These are phyloP conservation scores for Triticum timopheevii DNA, from an alignment of 176 grass and related monocot genomes.

Conservation along the genomic window DNA sequence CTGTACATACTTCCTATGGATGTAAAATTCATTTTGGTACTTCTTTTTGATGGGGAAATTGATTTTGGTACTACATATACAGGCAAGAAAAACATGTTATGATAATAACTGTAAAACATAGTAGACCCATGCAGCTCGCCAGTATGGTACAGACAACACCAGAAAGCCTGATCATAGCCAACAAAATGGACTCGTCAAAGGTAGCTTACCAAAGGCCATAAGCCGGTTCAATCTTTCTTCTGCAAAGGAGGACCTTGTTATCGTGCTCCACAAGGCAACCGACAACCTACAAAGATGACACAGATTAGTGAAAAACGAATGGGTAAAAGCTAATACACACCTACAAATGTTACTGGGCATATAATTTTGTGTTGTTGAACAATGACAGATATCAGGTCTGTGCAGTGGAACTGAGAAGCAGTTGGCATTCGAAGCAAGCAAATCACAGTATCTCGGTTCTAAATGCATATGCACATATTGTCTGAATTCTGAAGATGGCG, in stretches of 20 bases:
- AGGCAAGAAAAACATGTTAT: neutral
- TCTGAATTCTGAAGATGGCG: neutral
- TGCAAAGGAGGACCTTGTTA: conserved; percentile 89
- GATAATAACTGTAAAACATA: neutral
- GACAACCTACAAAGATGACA: conserved; percentile 65
- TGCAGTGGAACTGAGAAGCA: neutral
- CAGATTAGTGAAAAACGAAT: conserved; percentile 13
- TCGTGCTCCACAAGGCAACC: conserved; percentile 96
- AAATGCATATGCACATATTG: neutral
- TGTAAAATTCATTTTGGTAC: too few species aligned
- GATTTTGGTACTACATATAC: neutral
- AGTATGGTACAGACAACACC: neutral
- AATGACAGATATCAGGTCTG: neutral
- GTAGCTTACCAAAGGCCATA: conserved; percentile 84
- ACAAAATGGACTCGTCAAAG: neutral
- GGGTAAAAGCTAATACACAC: neutral
- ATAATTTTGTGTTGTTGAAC: neutral
- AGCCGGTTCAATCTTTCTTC: conserved; percentile 94
- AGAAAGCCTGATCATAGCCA: neutral
- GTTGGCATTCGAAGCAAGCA: neutral
- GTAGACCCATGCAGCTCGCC: neutral
- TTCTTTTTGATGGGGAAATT: too few species aligned
- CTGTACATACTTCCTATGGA: neutral
- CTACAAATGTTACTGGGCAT: neutral
- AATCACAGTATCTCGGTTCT: neutral